Evolutionary conservation across 768 basidiomycete species (phyloP).

Genomic region (Leccinellum albellum): DNA sequence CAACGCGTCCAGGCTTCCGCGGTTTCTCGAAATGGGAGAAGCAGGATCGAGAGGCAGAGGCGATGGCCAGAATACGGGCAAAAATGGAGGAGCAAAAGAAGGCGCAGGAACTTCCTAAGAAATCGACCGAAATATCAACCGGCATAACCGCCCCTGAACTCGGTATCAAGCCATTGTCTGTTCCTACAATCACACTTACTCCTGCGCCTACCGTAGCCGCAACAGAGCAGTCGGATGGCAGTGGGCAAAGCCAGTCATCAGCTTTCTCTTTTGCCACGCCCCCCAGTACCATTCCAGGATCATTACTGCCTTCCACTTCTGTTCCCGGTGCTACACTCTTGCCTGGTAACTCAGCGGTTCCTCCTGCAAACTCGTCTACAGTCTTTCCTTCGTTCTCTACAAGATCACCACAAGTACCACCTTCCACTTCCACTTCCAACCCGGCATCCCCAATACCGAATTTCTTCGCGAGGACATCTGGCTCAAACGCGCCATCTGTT

Average conservation of each 20-base stretch:
- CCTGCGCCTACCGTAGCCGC: conserved; percentile 16
- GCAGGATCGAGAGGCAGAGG: conserved; percentile 77
- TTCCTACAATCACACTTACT: conserved; percentile 29
- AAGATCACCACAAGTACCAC: conserved; percentile 11
- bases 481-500: conserved; percentile 4
- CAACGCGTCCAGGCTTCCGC: conserved; percentile 43
- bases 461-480: conserved; percentile 30
- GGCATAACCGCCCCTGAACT: conserved; percentile 24
- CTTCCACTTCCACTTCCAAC: neutral
- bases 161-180: conserved; percentile 14
- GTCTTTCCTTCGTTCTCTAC: conserved; percentile 12
- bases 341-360: conserved; percentile 3
- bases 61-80: conserved; percentile 67
- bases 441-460: conserved; percentile 22
- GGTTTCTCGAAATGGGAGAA: conserved; percentile 82
- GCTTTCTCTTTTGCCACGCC: conserved; percentile 15
- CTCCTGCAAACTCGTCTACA: conserved; percentile 12
- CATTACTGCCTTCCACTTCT: neutral
- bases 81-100: conserved; percentile 45
- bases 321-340: conserved; percentile 10
- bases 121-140: conserved; percentile 29
- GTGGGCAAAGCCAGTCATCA: conserved; percentile 15
- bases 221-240: conserved; percentile 4
- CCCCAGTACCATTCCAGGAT: conserved; percentile 7
- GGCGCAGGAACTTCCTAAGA: conserved; percentile 34